Evolutionary conservation across 805 yeast genomes (phyloP).

Genomic region (Blastobotrys peoriensis): DNA sequence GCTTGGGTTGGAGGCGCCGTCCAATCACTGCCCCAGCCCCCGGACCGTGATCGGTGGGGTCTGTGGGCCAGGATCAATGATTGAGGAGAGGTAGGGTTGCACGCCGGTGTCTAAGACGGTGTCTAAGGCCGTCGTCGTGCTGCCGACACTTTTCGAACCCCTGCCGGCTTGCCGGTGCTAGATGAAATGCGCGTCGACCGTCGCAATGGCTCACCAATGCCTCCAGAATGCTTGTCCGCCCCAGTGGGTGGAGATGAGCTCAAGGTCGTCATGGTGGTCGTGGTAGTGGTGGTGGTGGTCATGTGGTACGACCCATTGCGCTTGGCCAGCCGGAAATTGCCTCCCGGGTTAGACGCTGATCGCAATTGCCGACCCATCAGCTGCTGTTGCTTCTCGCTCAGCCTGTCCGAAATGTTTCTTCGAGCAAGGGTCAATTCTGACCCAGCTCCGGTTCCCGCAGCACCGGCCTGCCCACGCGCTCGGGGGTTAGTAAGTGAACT

Average conservation of each 20-base stretch:
- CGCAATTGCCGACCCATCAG: constrained; percentile 26
- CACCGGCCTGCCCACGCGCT: background rate
- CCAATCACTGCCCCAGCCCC: too few relatives aligned
- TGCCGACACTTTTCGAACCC: constrained; percentile 16
- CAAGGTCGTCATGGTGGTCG: constrained; percentile 19
- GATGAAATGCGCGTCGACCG: constrained; percentile 18
- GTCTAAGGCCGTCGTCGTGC: too few relatives aligned
- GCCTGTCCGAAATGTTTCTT: constrained; percentile 21
- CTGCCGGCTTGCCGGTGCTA: constrained; percentile 5
- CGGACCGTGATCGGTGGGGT: too few relatives aligned
- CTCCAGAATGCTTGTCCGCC: constrained; percentile 3
- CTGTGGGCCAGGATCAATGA: too few relatives aligned
- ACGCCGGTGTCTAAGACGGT: too few relatives aligned
- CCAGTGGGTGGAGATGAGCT: constrained; percentile 17
- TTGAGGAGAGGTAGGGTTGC: too few relatives aligned
- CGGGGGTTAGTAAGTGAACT: background rate
- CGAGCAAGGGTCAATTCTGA: constrained; percentile 7
- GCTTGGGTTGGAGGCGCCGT: too few relatives aligned
- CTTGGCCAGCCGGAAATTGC: constrained; percentile 16
- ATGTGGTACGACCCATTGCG: constrained; percentile 16
- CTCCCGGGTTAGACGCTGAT: constrained; percentile 30
- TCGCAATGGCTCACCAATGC: constrained; percentile 12
- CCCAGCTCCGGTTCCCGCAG: constrained; percentile 3
- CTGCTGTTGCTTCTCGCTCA: constrained; percentile 20
- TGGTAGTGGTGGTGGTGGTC: constrained; percentile 18